Base-by-base conservation (phyloP, 495 filamentous ascomycete genomes). In the Zalerion maritima region DNA sequence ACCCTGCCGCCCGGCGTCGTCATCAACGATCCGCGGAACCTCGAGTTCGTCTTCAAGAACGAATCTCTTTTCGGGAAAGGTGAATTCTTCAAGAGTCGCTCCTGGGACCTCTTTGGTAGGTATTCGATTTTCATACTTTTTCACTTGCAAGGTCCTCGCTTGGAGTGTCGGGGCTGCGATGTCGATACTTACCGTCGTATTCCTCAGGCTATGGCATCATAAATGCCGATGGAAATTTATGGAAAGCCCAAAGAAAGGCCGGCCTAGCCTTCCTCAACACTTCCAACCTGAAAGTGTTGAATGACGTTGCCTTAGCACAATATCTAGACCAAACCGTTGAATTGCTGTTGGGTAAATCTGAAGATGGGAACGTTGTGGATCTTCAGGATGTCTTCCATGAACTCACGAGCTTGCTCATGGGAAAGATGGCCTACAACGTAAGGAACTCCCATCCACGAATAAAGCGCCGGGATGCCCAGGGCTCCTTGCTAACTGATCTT, bases 181-280 rank as follows among this genome's bases (percentile, higher is more conserved):
- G 5, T 5, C 18, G 5, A 24, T 10, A n/a, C 22, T 14, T 32
- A 18, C 5, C 17, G 18, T 1, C 20, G 19, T 4, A 21, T 13
- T 14, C 6, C 4, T 6, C 16, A 67, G 62, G 69, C 0, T 61
- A 69, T 28, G 70, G 70, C 7, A 75, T 75, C 41, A 73, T 75
- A 36, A 75, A 73, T 37, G 62, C 63, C 12, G 70, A 75, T 32
- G 70, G 70, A 7, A 67, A 71, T 10, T 37, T 71, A 21, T 73
- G 70, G 69, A 69, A 59, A 34, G 49, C 61, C 1, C 70, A 75
- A 41, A 50, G 70, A 17, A 73, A 71, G 42, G 69, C 70, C 18
- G 70, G 70, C 1, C 41, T 67, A 10, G 49, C 59, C 9, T 73
- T 73, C 35, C 64, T 75, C 34, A 75, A 49, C 40, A 55, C 54